A percentile compares a stretch with the other conserved stretches of the same genome.
These are phyloP conservation scores for Coemansia sp. DNA, from an alignment of 192 early-diverging fungal species.

Conservation along the genomic window DNA sequence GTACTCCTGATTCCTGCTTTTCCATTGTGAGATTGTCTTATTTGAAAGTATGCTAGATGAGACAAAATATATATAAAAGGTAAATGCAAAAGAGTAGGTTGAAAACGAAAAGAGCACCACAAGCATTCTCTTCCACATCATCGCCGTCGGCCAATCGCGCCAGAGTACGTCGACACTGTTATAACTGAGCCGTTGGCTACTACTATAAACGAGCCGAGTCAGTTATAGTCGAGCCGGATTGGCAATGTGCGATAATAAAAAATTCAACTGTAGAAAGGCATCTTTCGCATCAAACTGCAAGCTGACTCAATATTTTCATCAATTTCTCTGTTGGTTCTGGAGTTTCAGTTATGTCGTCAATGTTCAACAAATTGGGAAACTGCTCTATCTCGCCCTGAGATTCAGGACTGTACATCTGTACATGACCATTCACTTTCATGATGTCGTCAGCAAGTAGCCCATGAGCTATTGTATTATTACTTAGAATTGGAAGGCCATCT, in stretches of 20 bases:
- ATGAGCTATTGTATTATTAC: neutral
- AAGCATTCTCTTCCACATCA: neutral
- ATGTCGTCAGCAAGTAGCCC: too few species aligned
- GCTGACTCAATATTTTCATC: neutral
- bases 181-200: neutral
- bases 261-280: neutral
- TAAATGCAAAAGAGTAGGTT: neutral
- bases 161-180: neutral
- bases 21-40: constrained; percentile 17
- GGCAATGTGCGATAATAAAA: neutral
- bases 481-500: neutral
- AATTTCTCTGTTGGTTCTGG: neutral
- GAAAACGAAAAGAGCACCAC: neutral
- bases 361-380: neutral
- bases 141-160: neutral
- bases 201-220: neutral
- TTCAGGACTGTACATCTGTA: too few species aligned
- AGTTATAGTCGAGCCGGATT: neutral
- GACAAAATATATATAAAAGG: neutral
- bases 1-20: constrained; percentile 20
- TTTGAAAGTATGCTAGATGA: neutral
- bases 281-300: neutral
- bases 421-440: too few species aligned
- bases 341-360: neutral
- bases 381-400: neutral